Conservation (phyloP, 495 filamentous ascomycete genomes). For the Extremus antarcticus region DNA sequence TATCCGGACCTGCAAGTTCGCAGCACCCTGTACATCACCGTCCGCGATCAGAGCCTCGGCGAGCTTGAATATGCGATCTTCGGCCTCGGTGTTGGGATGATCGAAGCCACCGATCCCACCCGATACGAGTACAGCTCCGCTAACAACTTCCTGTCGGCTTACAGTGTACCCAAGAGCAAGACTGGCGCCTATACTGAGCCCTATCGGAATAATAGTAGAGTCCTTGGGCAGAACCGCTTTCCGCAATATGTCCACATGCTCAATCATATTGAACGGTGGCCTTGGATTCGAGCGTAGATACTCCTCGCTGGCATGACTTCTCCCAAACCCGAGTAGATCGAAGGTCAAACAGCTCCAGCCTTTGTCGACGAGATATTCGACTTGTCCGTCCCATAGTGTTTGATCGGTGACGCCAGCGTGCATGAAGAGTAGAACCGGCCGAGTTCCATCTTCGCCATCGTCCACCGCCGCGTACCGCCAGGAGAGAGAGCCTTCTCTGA, state of each 20-base stretch:
- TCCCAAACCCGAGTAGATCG: background rate
- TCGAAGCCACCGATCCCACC: background rate
- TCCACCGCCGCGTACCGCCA: background rate
- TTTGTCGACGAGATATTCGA: background rate
- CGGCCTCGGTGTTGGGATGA: background rate
- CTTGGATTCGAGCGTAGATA: background rate
- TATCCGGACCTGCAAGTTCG: background rate
- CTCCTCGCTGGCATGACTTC: background rate
- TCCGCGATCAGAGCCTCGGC: background rate
- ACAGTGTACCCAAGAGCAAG: background rate
- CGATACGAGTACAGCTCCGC: background rate
- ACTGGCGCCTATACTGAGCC: background rate
- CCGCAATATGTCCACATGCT: background rate
- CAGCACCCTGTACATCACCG: background rate
- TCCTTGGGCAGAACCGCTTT: background rate
- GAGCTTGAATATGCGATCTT: background rate
- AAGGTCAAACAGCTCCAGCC: background rate
- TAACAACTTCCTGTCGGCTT: background rate
- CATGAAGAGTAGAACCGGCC: background rate
- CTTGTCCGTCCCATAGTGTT: background rate
- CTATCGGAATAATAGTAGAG: background rate
- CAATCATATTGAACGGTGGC: background rate
- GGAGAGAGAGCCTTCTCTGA: background rate
- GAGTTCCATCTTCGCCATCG: background rate
- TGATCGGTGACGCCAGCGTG: background rate